These are phyloP conservation scores for Eucalyptus regnans DNA, from an alignment of 345 rosid genomes.

Conservation along the genomic window DNA sequence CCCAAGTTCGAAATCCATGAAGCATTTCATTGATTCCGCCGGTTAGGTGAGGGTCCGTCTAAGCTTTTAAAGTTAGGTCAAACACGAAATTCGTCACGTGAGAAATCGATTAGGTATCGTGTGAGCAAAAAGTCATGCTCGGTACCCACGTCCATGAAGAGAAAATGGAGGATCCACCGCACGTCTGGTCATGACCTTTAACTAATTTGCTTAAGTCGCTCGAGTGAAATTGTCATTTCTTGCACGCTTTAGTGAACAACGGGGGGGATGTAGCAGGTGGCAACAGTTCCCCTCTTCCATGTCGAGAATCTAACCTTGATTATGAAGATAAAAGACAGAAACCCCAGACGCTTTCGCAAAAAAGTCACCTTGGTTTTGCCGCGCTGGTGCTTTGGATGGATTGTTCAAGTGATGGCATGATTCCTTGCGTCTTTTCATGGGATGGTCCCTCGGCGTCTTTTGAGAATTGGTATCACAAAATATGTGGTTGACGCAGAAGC, in stretches of 20 bases:
- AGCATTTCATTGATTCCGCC: too few species aligned
- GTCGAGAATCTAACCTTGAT: background rate
- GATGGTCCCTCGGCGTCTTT: background rate
- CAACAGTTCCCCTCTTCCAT: background rate
- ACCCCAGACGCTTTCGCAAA: background rate
- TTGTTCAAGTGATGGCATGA: background rate
- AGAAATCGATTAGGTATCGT: background rate
- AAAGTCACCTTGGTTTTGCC: background rate
- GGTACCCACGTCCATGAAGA: background rate
- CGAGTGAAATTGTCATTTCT: background rate
- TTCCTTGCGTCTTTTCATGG: background rate
- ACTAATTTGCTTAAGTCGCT: background rate
- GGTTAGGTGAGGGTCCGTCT: background rate
- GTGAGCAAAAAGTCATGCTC: background rate
- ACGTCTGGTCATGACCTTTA: background rate
- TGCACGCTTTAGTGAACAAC: background rate
- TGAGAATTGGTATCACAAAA: background rate
- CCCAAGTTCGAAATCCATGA: accelerated
- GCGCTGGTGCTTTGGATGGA: background rate
- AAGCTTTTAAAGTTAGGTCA: background rate
- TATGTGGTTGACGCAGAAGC: background rate
- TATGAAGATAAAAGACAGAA: background rate
- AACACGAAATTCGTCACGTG: background rate
- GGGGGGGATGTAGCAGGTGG: background rate
- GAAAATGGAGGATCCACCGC: background rate